These are phyloP conservation scores for Leccinum solheimii DNA, from an alignment of 1,284 basidiomycete genomes.

Conservation along the genomic window DNA sequence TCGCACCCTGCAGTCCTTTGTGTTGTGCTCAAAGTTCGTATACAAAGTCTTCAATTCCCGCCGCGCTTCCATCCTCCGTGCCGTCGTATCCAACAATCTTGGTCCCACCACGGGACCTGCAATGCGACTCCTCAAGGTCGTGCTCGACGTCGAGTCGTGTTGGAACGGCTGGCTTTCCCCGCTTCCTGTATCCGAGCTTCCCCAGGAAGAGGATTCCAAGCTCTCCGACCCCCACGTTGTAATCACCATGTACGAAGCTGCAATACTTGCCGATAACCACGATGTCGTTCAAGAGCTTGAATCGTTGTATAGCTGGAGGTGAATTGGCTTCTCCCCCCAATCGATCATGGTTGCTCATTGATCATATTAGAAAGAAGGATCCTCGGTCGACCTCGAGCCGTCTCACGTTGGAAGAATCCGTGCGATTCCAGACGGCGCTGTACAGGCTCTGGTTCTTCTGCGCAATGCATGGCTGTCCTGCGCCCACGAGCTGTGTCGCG, in stretches of 20 bases:
- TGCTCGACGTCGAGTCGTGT: conserved; percentile 9
- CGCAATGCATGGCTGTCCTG: conserved; percentile 18
- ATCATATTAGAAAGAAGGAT: conserved; percentile 33
- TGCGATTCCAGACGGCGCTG: conserved; percentile 35
- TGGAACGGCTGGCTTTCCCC: conserved; percentile 20
- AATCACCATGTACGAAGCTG: conserved; percentile 9
- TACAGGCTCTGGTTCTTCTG: conserved; percentile 37
- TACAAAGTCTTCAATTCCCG: conserved; percentile 36
- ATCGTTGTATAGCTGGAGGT: conserved; percentile 41
- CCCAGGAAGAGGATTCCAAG: conserved; percentile 12
- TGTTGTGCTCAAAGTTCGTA: conserved; percentile 34
- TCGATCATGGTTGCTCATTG: conserved; percentile 2
- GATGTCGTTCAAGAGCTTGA: conserved; percentile 29
- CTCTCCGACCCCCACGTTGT: not conserved
- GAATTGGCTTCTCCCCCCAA: not conserved
- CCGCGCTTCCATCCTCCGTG: conserved; percentile 34
- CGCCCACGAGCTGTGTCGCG: conserved; percentile 11
- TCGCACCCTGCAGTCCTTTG: conserved; percentile 26
- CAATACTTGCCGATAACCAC: conserved; percentile 23
- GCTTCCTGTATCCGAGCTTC: conserved; percentile 6
- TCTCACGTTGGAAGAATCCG: conserved; percentile 30
- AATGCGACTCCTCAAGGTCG: conserved; percentile 28
- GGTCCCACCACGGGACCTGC: conserved; percentile 38
- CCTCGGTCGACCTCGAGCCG: conserved; percentile 24
- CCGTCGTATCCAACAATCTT: conserved; percentile 37